A percentile compares a stretch with the other conserved stretches of the same genome.
Evolutionary conservation across 148 eudicot species (phyloP).

Genomic region (Chenopodium album): DNA sequence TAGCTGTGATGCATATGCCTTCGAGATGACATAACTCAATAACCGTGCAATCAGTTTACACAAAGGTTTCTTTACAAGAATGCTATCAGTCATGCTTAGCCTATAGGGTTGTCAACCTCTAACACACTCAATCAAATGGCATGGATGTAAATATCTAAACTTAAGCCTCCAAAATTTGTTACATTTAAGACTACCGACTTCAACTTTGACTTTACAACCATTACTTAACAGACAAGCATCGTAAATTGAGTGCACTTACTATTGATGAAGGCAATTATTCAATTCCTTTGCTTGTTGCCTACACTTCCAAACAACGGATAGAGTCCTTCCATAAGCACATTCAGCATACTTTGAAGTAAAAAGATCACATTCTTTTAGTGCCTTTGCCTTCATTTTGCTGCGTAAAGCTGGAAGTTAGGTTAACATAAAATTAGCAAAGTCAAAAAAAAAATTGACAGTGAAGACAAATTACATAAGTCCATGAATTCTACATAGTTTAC

Average conservation of each 20-base stretch:
- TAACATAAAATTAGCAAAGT: constrained; percentile 32
- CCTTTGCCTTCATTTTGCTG: constrained; percentile 98
- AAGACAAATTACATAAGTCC: not conserved
- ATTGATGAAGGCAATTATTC: constrained; percentile 81
- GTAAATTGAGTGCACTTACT: constrained; percentile 44
- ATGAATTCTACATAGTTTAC: not conserved
- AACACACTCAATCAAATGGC: not conserved
- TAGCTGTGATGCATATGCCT: no score
- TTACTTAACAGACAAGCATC: no score
- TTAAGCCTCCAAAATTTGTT: not conserved
- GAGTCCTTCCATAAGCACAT: constrained; percentile 86
- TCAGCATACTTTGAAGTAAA: constrained; percentile 73
- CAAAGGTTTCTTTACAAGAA: no score
- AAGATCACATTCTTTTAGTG: constrained; percentile 72
- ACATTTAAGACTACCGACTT: not conserved
- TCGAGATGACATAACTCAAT: no score
- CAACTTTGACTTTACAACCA: not conserved
- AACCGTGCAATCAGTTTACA: no score
- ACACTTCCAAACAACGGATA: constrained; percentile 89
- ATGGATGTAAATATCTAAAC: no score
- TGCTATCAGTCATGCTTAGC: not conserved
- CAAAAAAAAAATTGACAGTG: not conserved
- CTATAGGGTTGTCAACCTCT: not conserved
- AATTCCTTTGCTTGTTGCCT: constrained; percentile 81
- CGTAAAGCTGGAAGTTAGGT: constrained; percentile 73